Conservation (phyloP, 2,329 filamentous ascomycete genomes). For the Cladophialophora immunda region DNA sequence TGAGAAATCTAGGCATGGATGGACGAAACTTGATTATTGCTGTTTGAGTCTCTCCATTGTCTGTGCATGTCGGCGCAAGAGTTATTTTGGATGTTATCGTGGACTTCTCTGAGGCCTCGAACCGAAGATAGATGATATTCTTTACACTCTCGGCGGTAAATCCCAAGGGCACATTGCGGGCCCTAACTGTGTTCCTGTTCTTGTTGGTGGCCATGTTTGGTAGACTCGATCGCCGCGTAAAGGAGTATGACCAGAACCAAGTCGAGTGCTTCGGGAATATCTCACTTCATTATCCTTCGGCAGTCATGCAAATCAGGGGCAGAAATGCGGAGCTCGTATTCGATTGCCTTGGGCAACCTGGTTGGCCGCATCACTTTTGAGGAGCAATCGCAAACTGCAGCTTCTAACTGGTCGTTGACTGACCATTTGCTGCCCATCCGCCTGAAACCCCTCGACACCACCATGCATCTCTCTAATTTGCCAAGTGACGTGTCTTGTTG, state of each 20-base stretch:
- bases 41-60: neutral
- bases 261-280: neutral
- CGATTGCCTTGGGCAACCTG: neutral
- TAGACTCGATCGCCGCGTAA: neutral
- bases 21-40: conserved; percentile 4
- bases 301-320: neutral
- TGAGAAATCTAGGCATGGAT: conserved; percentile 4
- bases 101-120: neutral
- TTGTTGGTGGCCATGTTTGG: conserved; percentile 3
- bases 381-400: neutral
- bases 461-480: neutral
- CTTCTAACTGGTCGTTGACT: neutral
- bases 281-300: neutral
- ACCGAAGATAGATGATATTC: neutral
- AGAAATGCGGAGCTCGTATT: neutral
- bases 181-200: neutral
- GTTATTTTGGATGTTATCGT: neutral
- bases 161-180: neutral
- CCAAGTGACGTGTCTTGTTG: neutral
- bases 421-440: neutral
- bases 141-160: neutral
- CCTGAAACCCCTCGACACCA: neutral
- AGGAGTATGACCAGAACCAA: neutral
- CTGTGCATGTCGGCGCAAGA: conserved; percentile 4
- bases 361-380: neutral